These are phyloP conservation scores for Omphalea diandra DNA, from an alignment of 441 rosid genomes.

Conservation along the genomic window DNA sequence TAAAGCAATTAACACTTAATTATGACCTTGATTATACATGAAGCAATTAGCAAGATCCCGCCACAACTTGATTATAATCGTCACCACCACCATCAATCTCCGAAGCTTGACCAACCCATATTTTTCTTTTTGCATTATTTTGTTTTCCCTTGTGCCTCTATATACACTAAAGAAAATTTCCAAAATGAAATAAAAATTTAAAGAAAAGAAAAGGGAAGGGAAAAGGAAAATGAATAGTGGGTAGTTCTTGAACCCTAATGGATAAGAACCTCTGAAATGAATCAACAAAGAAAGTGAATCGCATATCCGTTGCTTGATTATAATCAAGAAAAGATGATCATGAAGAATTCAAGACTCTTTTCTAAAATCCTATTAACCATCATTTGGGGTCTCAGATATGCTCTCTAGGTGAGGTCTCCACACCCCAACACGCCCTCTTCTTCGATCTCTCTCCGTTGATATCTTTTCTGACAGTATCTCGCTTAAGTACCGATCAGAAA, in stretches of 20 bases:
- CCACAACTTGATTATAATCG: conserved; percentile 12
- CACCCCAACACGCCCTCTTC: conserved; percentile 82
- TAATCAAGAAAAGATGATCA: background rate
- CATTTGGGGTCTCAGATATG: conserved; percentile 57
- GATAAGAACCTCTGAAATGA: conserved; percentile 30
- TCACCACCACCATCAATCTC: conserved; percentile 1
- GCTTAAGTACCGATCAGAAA: conserved; percentile 78
- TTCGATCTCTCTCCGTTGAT: conserved; percentile 68
- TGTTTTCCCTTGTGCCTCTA: conserved; percentile 26
- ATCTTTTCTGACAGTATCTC: conserved; percentile 84
- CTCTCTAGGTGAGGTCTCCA: conserved; percentile 98
- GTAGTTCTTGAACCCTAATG: conserved; percentile 34
- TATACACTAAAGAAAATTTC: conserved; percentile 23
- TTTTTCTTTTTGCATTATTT: conserved; percentile 15
- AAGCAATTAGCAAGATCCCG: conserved; percentile 4
- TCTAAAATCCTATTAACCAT: conserved; percentile 23
- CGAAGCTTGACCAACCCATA: background rate
- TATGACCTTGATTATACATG: background rate
- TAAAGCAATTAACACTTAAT: background rate
- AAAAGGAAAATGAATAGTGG: conserved; percentile 11
- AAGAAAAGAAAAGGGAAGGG: background rate
- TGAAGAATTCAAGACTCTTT: too few species aligned
- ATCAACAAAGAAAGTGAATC: conserved; percentile 2
- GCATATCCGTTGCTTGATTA: too few species aligned
- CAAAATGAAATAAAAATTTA: background rate